Percentiles rank a stretch among this genome's conserved stretches.
Evolutionary conservation across 768 basidiomycete species (phyloP).

Genomic region (Glaciozyma antarctica): DNA sequence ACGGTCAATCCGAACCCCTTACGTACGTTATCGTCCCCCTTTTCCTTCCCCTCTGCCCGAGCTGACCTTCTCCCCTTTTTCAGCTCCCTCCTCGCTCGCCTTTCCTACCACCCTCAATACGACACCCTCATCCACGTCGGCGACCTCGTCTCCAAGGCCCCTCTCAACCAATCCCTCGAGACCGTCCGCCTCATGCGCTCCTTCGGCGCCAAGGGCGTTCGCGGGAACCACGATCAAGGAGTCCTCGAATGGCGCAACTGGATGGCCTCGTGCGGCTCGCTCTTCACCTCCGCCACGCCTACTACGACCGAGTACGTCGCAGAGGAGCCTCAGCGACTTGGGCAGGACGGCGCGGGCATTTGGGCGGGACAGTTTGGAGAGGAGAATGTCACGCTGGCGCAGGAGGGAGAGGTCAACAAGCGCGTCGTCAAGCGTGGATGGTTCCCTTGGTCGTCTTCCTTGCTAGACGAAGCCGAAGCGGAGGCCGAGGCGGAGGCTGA

Average conservation of each 20-base stretch:
- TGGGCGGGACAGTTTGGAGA: neutral
- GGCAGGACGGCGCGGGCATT: neutral
- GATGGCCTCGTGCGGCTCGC: conserved; percentile 46
- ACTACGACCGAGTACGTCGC: neutral
- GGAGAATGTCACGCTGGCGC: neutral
- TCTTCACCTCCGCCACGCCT: neutral
- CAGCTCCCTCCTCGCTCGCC: neutral
- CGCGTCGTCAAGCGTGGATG: neutral
- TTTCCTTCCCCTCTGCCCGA: neutral
- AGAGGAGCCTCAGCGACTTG: neutral
- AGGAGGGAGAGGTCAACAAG: neutral
- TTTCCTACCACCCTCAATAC: conserved; percentile 53
- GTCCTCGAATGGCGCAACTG: conserved; percentile 83
- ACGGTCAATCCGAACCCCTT: conserved; percentile 21
- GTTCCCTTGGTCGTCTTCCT: neutral
- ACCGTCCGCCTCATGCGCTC: conserved; percentile 33
- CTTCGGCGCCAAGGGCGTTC: conserved; percentile 64
- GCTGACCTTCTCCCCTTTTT: neutral
- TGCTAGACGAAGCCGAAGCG: neutral
- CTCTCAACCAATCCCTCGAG: conserved; percentile 49
- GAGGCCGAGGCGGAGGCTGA: neutral
- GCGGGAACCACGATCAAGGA: conserved; percentile 90
- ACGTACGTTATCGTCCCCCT: neutral
- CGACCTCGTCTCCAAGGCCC: conserved; percentile 67
- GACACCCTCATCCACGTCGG: conserved; percentile 76